phyloP scores from a whole-genome alignment of 495 filamentous ascomycete species.

The Penicillium crystallinum region DNA sequence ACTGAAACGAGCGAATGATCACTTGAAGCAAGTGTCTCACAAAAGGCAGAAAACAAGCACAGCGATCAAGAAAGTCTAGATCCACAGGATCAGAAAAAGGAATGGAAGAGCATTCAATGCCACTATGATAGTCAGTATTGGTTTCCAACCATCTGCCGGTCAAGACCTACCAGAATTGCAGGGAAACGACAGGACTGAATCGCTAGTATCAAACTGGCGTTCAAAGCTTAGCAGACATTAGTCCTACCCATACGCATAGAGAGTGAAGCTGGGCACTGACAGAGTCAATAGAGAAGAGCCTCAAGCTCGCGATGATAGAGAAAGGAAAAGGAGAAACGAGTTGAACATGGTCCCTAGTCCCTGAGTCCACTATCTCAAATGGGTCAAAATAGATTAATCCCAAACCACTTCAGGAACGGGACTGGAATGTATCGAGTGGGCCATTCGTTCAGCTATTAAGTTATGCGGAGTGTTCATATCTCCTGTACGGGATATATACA shows the following conservation, averaged over 20 bases:
- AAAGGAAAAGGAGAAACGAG: conserved; percentile 9
- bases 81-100: conserved; percentile 17
- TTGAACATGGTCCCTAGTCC: background rate
- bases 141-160: background rate
- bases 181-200: conserved; percentile 16
- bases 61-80: conserved; percentile 5
- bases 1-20: conserved; percentile 6
- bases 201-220: conserved; percentile 28
- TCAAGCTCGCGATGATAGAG: conserved; percentile 18
- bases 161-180: background rate
- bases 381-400: conserved; percentile 12
- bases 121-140: conserved; percentile 16
- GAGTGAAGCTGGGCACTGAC: background rate
- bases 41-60: conserved; percentile 12
- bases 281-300: conserved; percentile 13
- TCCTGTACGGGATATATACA: too few species aligned
- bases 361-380: background rate
- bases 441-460: too few species aligned
- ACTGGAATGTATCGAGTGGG: background rate
- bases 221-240: conserved; percentile 3
- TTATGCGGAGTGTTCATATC: too few species aligned
- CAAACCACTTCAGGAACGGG: background rate
- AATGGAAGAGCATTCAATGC: conserved; percentile 38
- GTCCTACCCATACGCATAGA: background rate
- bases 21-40: conserved; percentile 9